Base-by-base conservation (phyloP, 2,329 filamentous ascomycete species). In the Colletotrichum sp. region DNA sequence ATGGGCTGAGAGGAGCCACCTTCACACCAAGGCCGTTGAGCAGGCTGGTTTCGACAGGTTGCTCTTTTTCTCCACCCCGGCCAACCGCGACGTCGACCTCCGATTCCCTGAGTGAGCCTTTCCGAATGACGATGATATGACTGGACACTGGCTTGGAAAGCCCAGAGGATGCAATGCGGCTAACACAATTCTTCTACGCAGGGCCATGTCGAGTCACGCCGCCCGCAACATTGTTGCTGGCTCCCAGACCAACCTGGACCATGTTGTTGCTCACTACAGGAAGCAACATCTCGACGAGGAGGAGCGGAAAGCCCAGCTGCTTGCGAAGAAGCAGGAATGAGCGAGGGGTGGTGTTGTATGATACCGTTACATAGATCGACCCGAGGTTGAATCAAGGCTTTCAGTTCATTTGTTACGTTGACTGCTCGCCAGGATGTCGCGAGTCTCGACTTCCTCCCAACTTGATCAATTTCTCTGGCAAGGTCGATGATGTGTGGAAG, bases 11-110 rank as follows among this genome's bases (percentile, higher is more conserved):
- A 88, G 88, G 82, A 91, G 91, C 81, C 82, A 86, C 32, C 81
- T 90, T 70, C 89, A 89, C 83, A 89, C 88, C 55, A 86, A 87
- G 71, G 83, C 87, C 26, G 80, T 89, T 78, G 88, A 92, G 81
- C 89, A 91, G 84, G 90, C 90, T 60, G 89, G 88, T 58, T 88
- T 86, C 81, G 90, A 92, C 84, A 89, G 87, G 80, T 89, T 91
- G 78, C 85, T 92, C 67, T 88, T 92, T 78, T 82, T 86, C 79
- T 85, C 88, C 79, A 84, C 82, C 70, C 52, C 55, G 21, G 82
- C 81, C 43, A 81, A 84, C 79, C 86, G 85, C 81, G 86, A 86
- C 81, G 83, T 90, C 78, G 89, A 92, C 77, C 85, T 92, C 78
- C 87, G 87, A 78, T 91, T 84, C 78, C 90, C 90, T 60, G 91